These are phyloP conservation scores for Metroxylon sagu DNA, from an alignment of 176 grass and related monocot species.

Conservation along the genomic window DNA sequence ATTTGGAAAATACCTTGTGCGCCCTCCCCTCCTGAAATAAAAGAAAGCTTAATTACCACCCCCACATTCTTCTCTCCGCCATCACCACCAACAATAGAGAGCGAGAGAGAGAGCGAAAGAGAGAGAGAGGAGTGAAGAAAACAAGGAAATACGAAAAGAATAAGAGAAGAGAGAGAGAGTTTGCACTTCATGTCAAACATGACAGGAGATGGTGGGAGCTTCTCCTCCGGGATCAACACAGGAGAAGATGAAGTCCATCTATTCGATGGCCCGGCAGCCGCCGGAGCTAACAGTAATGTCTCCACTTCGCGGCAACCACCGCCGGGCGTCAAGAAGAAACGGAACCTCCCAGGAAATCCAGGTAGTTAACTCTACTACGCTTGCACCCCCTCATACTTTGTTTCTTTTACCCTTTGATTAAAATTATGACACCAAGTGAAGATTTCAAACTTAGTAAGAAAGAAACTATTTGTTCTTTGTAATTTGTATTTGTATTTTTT, in stretches of 20 bases:
- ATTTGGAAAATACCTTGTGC: too few relatives aligned
- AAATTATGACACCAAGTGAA: too few relatives aligned
- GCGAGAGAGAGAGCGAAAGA: background rate
- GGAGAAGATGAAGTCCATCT: conserved; percentile 29
- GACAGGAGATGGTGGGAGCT: conserved; percentile 30
- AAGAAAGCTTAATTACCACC: too few relatives aligned
- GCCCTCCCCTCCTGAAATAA: too few relatives aligned
- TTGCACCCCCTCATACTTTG: too few relatives aligned
- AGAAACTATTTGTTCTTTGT: background rate
- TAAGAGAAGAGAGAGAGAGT: background rate
- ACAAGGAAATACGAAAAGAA: background rate
- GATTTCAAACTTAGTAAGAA: too few relatives aligned
- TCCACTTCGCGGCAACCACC: conserved; percentile 11
- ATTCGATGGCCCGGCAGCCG: background rate
- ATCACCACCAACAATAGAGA: background rate
- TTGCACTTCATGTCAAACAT: conserved; percentile 32
- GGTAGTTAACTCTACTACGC: conserved; percentile 25
- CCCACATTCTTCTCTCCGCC: too few relatives aligned
- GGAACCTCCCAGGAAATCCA: conserved; percentile 83
- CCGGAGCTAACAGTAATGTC: conserved; percentile 11
- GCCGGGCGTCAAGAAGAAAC: conserved; percentile 47
- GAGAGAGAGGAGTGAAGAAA: background rate
- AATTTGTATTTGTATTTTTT: background rate
- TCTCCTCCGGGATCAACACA: conserved; percentile 29
- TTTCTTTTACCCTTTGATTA: too few relatives aligned